Conservation (phyloP, 139 green algal species). For the Chlorella sp. region DNA sequence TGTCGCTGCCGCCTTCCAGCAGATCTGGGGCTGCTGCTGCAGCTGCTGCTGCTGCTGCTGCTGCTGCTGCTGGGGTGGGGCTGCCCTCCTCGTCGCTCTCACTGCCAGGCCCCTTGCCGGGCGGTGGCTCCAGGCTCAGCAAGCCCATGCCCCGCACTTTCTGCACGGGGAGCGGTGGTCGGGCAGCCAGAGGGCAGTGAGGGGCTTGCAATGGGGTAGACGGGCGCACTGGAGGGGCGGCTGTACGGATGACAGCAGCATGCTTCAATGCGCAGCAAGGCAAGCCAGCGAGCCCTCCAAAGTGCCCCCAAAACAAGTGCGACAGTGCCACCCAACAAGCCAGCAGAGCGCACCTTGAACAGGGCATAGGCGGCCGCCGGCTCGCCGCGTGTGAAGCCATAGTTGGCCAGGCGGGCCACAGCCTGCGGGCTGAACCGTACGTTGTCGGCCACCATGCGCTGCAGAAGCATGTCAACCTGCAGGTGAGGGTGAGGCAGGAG, state of each 20-base stretch:
- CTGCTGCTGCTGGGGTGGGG: background rate
- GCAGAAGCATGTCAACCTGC: conserved; percentile 26
- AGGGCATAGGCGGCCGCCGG: conserved; percentile 28
- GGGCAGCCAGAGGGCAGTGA: background rate
- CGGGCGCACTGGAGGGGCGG: no score
- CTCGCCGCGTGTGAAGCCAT: conserved; percentile 18
- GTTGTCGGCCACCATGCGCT: conserved; percentile 14
- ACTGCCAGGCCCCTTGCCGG: background rate
- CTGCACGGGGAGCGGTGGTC: background rate
- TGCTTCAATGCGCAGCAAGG: no score
- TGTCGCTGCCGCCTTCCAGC: background rate
- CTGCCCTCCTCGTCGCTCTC: background rate
- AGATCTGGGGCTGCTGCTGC: background rate
- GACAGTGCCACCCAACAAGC: no score
- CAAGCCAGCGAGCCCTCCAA: no score
- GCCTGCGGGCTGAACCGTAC: conserved; percentile 34
- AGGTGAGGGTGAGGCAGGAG: no score
- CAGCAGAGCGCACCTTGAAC: conserved; percentile 19
- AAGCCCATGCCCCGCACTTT: conserved; percentile 16
- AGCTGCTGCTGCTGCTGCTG: background rate
- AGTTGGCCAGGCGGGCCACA: conserved; percentile 28
- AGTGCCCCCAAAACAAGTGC: no score
- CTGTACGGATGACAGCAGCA: no score
- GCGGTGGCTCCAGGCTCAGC: background rate
- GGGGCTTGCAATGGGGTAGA: background rate